A percentile compares a stretch with the other conserved stretches of the same genome.
phyloP scores from a whole-genome alignment of 106 monocot genomes.

The Dioscorea zingiberensis region DNA sequence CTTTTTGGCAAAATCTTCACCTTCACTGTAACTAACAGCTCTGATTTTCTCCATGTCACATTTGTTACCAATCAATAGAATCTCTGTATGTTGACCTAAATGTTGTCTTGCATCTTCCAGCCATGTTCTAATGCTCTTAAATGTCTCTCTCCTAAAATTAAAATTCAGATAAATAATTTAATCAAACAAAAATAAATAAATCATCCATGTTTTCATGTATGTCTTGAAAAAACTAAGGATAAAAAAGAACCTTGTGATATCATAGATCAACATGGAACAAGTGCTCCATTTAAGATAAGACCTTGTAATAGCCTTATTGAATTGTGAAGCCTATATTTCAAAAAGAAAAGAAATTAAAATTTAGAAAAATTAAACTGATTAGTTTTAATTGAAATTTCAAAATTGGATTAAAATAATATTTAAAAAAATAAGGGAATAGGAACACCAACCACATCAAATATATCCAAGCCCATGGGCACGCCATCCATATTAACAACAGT shows the following conservation, averaged over 20 bases:
- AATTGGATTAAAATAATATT: no score
- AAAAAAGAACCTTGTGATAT: slow-evolving; percentile 67
- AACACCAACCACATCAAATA: no score
- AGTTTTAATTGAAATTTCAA: no score
- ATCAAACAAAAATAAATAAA: no score
- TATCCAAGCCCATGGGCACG: no score
- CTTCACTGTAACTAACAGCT: slow-evolving; percentile 65
- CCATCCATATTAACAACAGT: no score
- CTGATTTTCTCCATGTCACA: slow-evolving; percentile 59
- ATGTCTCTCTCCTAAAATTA: slow-evolving; percentile 87
- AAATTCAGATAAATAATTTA: no score
- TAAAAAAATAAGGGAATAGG: no score
- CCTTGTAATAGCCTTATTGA: slow-evolving; percentile 77
- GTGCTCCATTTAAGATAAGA: slow-evolving; percentile 81
- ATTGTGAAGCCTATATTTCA: slow-evolving; percentile 61
- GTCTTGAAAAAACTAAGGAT: no score
- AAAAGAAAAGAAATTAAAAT: neutral
- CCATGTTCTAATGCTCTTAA: slow-evolving; percentile 75
- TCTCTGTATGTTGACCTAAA: slow-evolving; percentile 63
- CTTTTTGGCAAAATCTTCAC: slow-evolving; percentile 56
- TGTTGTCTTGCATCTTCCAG: slow-evolving; percentile 78
- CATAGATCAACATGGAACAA: slow-evolving; percentile 71
- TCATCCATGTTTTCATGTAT: no score
- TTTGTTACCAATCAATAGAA: slow-evolving; percentile 73
- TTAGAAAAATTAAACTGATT: no score